Percentiles rank a stretch among this genome's conserved stretches.
Conservation (phyloP, 257 asterid species). For the Solanum chiquidenum region DNA sequence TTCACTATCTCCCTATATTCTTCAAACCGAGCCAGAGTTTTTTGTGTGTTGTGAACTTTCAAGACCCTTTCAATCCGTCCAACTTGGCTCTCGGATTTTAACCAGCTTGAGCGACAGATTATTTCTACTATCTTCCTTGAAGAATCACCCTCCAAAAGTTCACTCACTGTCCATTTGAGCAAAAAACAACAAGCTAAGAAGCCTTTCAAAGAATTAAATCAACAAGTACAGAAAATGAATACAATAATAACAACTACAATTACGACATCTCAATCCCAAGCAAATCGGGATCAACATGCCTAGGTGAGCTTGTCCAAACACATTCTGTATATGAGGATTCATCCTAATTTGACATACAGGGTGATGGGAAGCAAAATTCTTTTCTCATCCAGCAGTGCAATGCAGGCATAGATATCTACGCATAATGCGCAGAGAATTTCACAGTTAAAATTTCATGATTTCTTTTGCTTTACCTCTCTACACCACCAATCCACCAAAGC, state of each 20-base stretch:
- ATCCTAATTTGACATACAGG: not conserved
- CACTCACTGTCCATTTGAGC: slow-evolving; percentile 45
- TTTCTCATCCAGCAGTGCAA: not conserved
- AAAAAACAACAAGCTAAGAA: not conserved
- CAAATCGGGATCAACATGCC: not conserved
- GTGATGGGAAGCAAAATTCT: not conserved
- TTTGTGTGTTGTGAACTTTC: slow-evolving; percentile 72
- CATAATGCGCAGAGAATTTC: not conserved
- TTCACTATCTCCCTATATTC: slow-evolving; percentile 71
- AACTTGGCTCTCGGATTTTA: slow-evolving; percentile 40
- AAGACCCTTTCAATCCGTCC: slow-evolving; percentile 60
- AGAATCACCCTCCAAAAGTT: slow-evolving; percentile 83
- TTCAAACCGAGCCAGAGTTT: slow-evolving; percentile 61
- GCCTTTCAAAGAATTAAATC: not conserved
- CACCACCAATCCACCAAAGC: not conserved
- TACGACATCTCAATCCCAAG: not conserved
- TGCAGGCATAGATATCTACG: not conserved
- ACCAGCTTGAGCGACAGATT: slow-evolving; percentile 72
- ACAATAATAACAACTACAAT: not conserved
- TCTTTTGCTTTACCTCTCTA: not conserved
- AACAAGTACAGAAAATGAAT: not conserved
- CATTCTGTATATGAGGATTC: not conserved
- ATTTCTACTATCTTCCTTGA: slow-evolving; percentile 85
- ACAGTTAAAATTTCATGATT: not conserved
- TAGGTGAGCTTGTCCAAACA: not conserved